Base-by-base conservation (phyloP, 345 rosid genomes). In the Bretschneidera sinensis region DNA sequence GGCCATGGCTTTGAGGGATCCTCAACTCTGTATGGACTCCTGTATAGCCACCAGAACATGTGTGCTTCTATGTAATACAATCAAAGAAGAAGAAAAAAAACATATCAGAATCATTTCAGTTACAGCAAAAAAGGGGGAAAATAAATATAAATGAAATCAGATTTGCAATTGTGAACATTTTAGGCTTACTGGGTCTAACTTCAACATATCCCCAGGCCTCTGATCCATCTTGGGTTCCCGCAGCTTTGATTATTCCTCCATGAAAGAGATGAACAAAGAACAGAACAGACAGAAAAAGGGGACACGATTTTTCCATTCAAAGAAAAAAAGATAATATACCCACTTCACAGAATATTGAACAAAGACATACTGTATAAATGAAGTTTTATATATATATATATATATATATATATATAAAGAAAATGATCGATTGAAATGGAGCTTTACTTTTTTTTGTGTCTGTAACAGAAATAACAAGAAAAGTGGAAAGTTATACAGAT, bases 31-130 rank as follows among this genome's bases (percentile, higher is more conserved):
- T 84, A 63, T 0, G 95, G 83, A 77, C 98, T 92, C 64, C 59
- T 83, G 50, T 89, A 92, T 11, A 86, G 82, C 98, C 97, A 89
- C 97, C 97, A 92, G 79, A 92, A 92, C 89, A 92, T 76, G 59
- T 92, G 91, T 67, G 96, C 97, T 67, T 79, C 98, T 92, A 74
- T 20, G 5, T 10, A 66, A 71, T 43, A 33, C 59, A 61, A 21
- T 21, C n/a, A 67, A 23, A n/a, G n/a, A n/a, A n/a, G n/a, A n/a
- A n/a, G n/a, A 50, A 24, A 63, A 67, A 51, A 55, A 66, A 53
- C n/a, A 28, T 3, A 28, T 28, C 33, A 28, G 33, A 28, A 28
- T 4, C 16, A 4, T 14, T 7, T 11, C 11, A 4, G 11, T 39
- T 39, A 7, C 45, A 39, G n/a, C n/a, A n/a, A n/a, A n/a, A n/a